These are phyloP conservation scores for Yamadazyma buinensis DNA, from an alignment of 1,139 yeast genomes.

Conservation along the genomic window DNA sequence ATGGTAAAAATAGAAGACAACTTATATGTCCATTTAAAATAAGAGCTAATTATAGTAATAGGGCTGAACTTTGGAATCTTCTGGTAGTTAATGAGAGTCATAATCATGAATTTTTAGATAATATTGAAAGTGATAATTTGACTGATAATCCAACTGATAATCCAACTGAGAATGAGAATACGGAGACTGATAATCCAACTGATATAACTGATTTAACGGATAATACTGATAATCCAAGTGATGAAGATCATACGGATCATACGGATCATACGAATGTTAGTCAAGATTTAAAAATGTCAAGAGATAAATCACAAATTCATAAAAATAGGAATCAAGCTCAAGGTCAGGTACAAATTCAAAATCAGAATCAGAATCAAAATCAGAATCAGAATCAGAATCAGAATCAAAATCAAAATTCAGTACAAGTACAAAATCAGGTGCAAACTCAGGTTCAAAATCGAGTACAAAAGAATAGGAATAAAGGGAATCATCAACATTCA, in stretches of 20 bases:
- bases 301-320: neutral
- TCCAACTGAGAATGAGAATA: neutral
- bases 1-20: slow-evolving; percentile 19
- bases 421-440: too few species aligned
- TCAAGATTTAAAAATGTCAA: neutral
- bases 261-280: too few species aligned
- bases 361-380: too few species aligned
- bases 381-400: too few species aligned
- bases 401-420: too few species aligned
- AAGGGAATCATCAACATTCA: too few species aligned
- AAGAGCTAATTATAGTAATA: slow-evolving; percentile 60
- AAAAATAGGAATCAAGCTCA: too few species aligned
- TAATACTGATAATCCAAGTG: neutral
- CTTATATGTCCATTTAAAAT: slow-evolving; percentile 64
- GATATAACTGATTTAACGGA: neutral
- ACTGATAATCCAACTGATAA: slow-evolving; percentile 1
- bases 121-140: neutral
- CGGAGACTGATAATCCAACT: neutral
- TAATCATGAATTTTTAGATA: slow-evolving; percentile 22
- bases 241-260: too few species aligned
- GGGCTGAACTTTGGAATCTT: slow-evolving; percentile 56
- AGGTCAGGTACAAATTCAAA: too few species aligned
- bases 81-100: slow-evolving; percentile 58
- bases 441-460: too few species aligned
- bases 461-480: too few species aligned